phyloP scores from a whole-genome alignment of 1,284 basidiomycete genomes.

The Uromyces viciae-fabae region DNA sequence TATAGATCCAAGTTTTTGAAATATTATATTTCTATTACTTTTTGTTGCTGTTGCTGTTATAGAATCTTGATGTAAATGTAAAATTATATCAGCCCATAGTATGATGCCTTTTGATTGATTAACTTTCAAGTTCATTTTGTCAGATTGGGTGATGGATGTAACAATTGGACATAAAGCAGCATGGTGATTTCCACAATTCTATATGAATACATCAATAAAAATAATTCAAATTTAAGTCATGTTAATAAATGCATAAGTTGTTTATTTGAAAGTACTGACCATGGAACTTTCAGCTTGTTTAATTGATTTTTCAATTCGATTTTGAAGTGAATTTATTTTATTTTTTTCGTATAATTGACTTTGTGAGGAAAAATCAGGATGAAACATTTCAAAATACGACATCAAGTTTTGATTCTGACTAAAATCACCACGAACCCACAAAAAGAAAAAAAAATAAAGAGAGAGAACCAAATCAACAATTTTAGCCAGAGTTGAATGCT shows the following conservation, averaged over 20 bases:
- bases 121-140: slow-evolving; percentile 29
- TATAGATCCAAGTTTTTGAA: background rate
- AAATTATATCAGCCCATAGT: slow-evolving; percentile 16
- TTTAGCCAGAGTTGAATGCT: background rate
- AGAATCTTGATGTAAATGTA: slow-evolving; percentile 17
- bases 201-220: background rate
- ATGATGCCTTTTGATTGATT: slow-evolving; percentile 31
- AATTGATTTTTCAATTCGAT: slow-evolving; percentile 8
- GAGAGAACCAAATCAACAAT: background rate
- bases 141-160: slow-evolving; percentile 15
- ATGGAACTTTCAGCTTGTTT: slow-evolving; percentile 21
- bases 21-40: background rate
- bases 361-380: no score
- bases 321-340: slow-evolving; percentile 5
- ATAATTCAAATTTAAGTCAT: background rate
- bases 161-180: slow-evolving; percentile 26
- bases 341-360: no score
- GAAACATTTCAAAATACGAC: no score
- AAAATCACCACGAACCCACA: no score
- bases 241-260: background rate
- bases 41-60: background rate
- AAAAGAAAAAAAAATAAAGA: background rate
- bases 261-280: background rate
- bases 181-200: slow-evolving; percentile 18
- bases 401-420: no score